These are phyloP conservation scores for Avena insularis DNA, from an alignment of 176 grass and related monocot genomes.

Conservation along the genomic window DNA sequence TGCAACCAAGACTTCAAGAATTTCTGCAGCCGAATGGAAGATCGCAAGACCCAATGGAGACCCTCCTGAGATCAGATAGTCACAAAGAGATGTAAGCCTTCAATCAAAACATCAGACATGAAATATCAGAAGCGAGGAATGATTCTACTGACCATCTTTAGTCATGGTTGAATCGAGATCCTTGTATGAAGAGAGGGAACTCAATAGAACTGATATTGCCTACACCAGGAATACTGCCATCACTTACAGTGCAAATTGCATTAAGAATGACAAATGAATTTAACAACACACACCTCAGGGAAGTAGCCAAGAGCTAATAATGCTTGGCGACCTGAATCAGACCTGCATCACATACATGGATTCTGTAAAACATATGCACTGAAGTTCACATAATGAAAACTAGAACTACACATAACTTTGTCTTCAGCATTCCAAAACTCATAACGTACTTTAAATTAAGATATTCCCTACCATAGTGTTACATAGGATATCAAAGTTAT, in stretches of 20 bases:
- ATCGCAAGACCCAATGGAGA: conserved; percentile 87
- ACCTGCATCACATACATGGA: conserved; percentile 60
- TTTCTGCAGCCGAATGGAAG: conserved; percentile 89
- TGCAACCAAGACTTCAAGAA: conserved; percentile 96
- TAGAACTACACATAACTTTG: background rate
- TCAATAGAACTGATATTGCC: conserved; percentile 88
- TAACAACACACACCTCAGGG: conserved; percentile 68
- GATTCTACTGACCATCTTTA: conserved; percentile 58
- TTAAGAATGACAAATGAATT: conserved; percentile 37
- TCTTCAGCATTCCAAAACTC: conserved; percentile 19
- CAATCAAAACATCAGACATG: conserved; percentile 26
- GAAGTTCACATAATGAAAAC: conserved; percentile 4
- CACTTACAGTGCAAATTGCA: conserved; percentile 35
- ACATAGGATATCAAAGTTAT: conserved; percentile 27
- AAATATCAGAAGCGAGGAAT: conserved; percentile 40
- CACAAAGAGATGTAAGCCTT: conserved; percentile 31
- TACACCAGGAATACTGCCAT: conserved; percentile 44
- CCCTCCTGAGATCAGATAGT: conserved; percentile 58
- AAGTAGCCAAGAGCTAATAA: conserved; percentile 83
- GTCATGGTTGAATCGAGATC: conserved; percentile 71
- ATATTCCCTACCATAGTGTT: conserved; percentile 8
- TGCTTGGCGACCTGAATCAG: conserved; percentile 90
- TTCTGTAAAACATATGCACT: conserved; percentile 36
- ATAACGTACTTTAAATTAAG: conserved; percentile 27
- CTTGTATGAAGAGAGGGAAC: conserved; percentile 76